Evolutionary conservation across 352 stramenopile genomes (phyloP).

Genomic region (Phytophthora sojae): DNA sequence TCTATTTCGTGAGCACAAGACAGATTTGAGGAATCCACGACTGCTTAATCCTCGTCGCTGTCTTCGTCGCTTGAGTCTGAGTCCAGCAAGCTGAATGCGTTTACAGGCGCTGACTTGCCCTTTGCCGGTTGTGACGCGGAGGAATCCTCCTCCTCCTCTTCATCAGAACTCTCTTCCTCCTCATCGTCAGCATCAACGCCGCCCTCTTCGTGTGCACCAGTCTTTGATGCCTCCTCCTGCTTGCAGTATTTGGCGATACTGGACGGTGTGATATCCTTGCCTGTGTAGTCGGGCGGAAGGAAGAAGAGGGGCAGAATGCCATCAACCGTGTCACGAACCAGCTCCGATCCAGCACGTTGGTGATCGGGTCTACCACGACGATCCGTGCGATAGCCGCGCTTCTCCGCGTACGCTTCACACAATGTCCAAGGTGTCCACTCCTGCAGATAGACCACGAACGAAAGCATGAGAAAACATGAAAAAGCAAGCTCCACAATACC

Average conservation of each 20-base stretch:
- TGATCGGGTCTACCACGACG: slow-evolving; percentile 81
- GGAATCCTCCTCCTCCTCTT: slow-evolving; percentile 20
- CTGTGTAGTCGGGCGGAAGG: slow-evolving; percentile 76
- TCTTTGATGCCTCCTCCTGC: slow-evolving; percentile 30
- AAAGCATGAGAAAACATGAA: slow-evolving; percentile 1
- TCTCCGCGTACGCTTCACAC: slow-evolving; percentile 86
- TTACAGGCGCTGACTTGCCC: slow-evolving; percentile 55
- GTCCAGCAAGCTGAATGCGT: slow-evolving; percentile 87
- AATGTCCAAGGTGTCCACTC: slow-evolving; percentile 88
- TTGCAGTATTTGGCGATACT: slow-evolving; percentile 46
- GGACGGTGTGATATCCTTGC: slow-evolving; percentile 53
- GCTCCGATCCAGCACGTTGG: slow-evolving; percentile 79
- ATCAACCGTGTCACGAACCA: slow-evolving; percentile 86
- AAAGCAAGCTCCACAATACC: slow-evolving; percentile 2
- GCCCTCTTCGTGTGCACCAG: slow-evolving; percentile 9
- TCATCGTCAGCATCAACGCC: slow-evolving; percentile 27
- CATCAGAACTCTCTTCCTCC: slow-evolving; percentile 24
- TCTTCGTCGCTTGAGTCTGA: slow-evolving; percentile 88
- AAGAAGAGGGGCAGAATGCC: slow-evolving; percentile 86
- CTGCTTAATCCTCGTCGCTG: slow-evolving; percentile 41
- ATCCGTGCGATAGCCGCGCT: slow-evolving; percentile 84
- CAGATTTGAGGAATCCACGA: not conserved
- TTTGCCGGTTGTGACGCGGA: not conserved
- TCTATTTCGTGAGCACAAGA: slow-evolving; percentile 18
- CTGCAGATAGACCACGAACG: slow-evolving; percentile 30